Base-by-base conservation (phyloP, 768 basidiomycete species). In the Leccinum broughii region DNA sequence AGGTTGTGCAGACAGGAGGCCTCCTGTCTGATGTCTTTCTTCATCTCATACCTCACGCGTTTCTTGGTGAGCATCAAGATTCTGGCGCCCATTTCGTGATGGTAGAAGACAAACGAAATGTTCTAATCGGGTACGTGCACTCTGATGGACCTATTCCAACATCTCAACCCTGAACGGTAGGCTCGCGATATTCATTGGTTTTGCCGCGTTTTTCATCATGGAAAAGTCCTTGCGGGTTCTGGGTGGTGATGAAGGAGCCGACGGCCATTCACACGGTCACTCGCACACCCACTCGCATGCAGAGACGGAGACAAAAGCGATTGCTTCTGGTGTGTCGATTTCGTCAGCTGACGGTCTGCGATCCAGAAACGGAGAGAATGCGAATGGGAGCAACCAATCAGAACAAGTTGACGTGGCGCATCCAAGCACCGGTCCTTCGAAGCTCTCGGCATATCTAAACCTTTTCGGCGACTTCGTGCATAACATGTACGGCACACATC, bases 401-500 rank as follows among this genome's bases (percentile, higher is more conserved):
- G 70, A 72, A 62, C 58, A 72, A 54, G 57, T 69, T 11, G 69
- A 73, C 26, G 39, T 56, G 2, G 58, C 63, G 28, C 65, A 70
- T 32, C 55, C 65, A 58, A 70, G 72, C 15, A 77, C 77, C 56
- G 83, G 86, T 30, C 85, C 90, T 17, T 89, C 93, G 44, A 92
- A 91, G 74, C 77, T 94, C 55, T 95, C 93, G 17, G 94, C 94
- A 14, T 95, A 95, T 74, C 82, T 96, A 54, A 96, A 96, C 76
- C 80, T 95, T 56, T 93, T 94, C 71, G 93, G 93, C 48, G 93
- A 95, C 72, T 94, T 95, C 71, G 92, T 92, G 52, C 93, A 96
- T 70, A 95, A 96, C 72, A 95, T 96, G 91, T 92, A 68, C 26
- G 62, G 63, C 55, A 41, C 59, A 62, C 62, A n/a, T 57, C 50